Evolutionary conservation across 495 filamentous ascomycete species (phyloP), one percentile per base, ranked within the genome.

Genomic region (Lasiosphaeriaceae sp.): DNA sequence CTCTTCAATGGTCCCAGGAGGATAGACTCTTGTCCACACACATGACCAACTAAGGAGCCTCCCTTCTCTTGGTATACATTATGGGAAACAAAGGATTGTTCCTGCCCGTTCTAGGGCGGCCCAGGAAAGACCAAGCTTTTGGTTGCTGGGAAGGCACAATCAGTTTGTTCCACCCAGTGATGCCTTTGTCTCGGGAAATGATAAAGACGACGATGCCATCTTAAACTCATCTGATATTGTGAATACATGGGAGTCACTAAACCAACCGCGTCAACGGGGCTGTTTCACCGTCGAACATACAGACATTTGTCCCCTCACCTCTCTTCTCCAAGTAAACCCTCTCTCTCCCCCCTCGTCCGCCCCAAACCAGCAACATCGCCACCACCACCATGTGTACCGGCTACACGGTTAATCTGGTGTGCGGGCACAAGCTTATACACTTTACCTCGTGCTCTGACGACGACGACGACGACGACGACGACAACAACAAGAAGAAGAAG

Each of bases 321-420:
- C n/a, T n/a, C n/a, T n/a, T n/a, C n/a, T n/a, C n/a, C n/a, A n/a
- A n/a, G n/a, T n/a, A n/a, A n/a, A n/a, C n/a, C n/a, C 16, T 43
- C 39, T 43, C 39, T 17, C 12, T 4, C 14, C 8, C 45, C 5
- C n/a, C 45, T 26, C 20, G 1, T 47, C 45, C 45, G 20, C 20
- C n/a, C 17, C 20, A 47, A 21, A 47, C 6, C 45, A 5, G 39
- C 14, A 37, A 37, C 8, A 37, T 9, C 34, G 34, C 34, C 34
- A 37, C 9, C 34, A 8, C 8, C n/a, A 43, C 39, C 37, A 54
- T 54, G 51, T 54, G 51, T 31, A 35, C n/a, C n/a, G 51, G 51
- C 14, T 23, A 26, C 21, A 45, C 34, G 11, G 17, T 39, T 19
- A 16, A 54, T 35, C 1, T 54, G 17, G 37, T 39, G 14, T 54